phyloP scores from a whole-genome alignment of 257 asterid species.

The Solanum appendiculatum region DNA sequence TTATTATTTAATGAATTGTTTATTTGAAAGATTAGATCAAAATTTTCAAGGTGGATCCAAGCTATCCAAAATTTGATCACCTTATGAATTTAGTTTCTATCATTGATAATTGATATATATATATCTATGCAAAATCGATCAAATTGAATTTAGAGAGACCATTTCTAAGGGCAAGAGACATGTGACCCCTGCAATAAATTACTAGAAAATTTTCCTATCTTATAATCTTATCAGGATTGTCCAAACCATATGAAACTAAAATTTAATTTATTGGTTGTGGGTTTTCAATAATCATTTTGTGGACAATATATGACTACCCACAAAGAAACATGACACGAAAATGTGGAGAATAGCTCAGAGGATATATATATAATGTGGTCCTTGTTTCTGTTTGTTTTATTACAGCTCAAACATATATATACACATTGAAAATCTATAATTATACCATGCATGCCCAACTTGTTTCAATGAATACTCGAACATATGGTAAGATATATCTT shows the following conservation, averaged over 20 bases:
- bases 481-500: no score
- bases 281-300: not conserved
- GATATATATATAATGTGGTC: not conserved
- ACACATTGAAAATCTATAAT: not conserved
- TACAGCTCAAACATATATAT: not conserved
- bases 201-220: not conserved
- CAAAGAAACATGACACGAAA: not conserved
- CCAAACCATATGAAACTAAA: not conserved
- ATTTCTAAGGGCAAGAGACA: not conserved
- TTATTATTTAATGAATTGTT: not conserved
- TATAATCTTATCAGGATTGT: not conserved
- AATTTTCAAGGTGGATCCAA: not conserved
- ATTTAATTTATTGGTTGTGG: not conserved
- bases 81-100: not conserved
- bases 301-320: not conserved
- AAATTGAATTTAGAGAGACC: not conserved
- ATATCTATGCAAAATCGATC: not conserved
- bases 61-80: not conserved
- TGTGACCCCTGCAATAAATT: not conserved
- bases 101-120: not conserved
- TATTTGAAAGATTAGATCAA: not conserved
- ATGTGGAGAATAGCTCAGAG: not conserved
- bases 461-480: not conserved
- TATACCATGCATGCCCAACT: not conserved
- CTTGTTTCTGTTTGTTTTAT: not conserved